These are phyloP conservation scores for Orobanche coerulescens DNA, from an alignment of 257 asterid species.

Conservation along the genomic window DNA sequence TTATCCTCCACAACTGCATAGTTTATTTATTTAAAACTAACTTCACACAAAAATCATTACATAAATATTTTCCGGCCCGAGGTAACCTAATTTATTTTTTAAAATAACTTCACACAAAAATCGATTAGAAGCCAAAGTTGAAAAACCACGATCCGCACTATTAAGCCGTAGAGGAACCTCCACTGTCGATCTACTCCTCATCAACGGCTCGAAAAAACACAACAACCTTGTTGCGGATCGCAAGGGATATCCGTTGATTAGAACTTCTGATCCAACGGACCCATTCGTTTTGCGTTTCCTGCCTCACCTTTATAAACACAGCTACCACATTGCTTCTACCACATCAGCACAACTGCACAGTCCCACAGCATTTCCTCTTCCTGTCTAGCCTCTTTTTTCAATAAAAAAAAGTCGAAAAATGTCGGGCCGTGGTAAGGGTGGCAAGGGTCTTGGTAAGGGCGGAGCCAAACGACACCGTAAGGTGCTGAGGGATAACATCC, in stretches of 20 bases:
- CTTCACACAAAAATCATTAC: no score
- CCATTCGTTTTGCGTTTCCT: not conserved
- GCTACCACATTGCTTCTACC: not conserved
- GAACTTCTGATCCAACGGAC: not conserved
- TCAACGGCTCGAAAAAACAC: slow-evolving; percentile 8
- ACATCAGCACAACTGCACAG: not conserved
- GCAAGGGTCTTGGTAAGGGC: no score
- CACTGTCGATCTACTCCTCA: slow-evolving; percentile 1
- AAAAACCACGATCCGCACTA: slow-evolving; percentile 10
- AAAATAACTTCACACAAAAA: no score
- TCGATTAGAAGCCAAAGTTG: no score
- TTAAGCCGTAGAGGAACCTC: fast-evolving
- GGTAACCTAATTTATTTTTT: no score
- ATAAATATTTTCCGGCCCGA: no score
- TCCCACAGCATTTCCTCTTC: not conserved
- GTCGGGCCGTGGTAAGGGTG: slow-evolving; percentile 40
- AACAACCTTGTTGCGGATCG: not conserved
- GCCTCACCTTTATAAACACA: not conserved
- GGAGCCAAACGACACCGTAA: no score
- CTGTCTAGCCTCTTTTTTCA: no score
- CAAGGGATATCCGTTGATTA: slow-evolving; percentile 4
- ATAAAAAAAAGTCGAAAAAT: slow-evolving; percentile 9
- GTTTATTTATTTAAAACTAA: no score
- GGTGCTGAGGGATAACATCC: no score
- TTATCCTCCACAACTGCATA: no score